Base-by-base conservation (phyloP, 306 rosid genomes). In the Alnus glutinosa region DNA sequence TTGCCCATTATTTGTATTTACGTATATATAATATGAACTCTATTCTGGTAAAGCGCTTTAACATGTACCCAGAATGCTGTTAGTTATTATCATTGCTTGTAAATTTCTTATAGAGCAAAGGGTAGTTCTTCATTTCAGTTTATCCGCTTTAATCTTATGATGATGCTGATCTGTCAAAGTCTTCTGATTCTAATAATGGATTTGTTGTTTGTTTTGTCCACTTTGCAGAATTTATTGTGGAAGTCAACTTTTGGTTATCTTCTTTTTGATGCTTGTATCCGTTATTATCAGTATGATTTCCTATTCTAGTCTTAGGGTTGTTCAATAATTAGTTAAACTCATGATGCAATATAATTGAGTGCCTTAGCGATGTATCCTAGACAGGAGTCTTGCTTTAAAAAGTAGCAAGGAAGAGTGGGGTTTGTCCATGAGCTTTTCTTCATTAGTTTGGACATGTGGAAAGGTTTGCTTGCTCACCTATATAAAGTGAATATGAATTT, bases 231-330 rank as follows among this genome's bases (percentile, higher is more conserved):
- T 74, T 78, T 93, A 37, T 74, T 84, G 75, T 90, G 94, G 97
- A 90, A 90, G 83, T 80, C 79, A 50, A 85, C 87, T 80, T 68
- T 86, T 70, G 80, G 81, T 83, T 95, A 84, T 86, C 91, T 95
- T 86, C 85, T 95, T 77, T 88, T 91, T 85, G 99, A 95, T 83
- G 92, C 90, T 68, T 93, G 98, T 91, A 93, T 86, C 92, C 88
- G 48, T 78, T 88, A 66, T 75, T 66, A 55, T 86, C 16, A 34
- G 57, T 54, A 44, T 5, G 30, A 64, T 76, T 85, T 75, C 30
- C 51, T 57, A 7, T 76, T 47, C 18, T 5, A 62, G 39, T 14
- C 52, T 71, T 81, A 23, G 23, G 58, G 54, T 55, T 11, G 68
- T 47, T 37, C 50, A 59, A 62, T n/a, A 71, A 48, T 63, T n/a